These are phyloP conservation scores for Umbilicus rupestris DNA, from an alignment of 164 flowering plant species.

Conservation along the genomic window DNA sequence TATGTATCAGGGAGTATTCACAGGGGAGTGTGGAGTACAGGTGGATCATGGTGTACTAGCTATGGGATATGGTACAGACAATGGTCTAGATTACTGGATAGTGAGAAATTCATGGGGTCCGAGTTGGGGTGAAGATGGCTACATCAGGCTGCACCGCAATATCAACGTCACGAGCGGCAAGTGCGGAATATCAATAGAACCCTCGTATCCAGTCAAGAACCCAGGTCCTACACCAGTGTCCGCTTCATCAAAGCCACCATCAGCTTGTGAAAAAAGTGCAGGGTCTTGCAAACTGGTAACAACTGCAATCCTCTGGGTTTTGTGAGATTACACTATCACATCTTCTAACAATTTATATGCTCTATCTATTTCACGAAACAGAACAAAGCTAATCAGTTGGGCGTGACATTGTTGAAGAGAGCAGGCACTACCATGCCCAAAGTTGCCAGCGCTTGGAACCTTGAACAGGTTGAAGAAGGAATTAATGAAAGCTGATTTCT, in stretches of 20 bases:
- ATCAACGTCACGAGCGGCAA: slow-evolving; percentile 20
- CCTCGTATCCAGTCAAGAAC: slow-evolving; percentile 42
- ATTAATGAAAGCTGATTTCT: not conserved
- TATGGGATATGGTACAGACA: slow-evolving; percentile 37
- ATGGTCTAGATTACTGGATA: slow-evolving; percentile 38
- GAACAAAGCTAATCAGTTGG: slow-evolving; percentile 64
- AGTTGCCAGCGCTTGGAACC: not conserved
- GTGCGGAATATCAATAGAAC: slow-evolving; percentile 39
- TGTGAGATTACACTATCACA: not conserved
- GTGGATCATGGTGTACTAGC: slow-evolving; percentile 41
- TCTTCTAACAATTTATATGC: not conserved
- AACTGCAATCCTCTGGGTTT: not conserved
- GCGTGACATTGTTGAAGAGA: slow-evolving; percentile 50
- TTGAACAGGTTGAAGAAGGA: not conserved
- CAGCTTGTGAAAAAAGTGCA: slow-evolving; percentile 29
- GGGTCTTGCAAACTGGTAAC: slow-evolving; percentile 34
- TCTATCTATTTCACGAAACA: slow-evolving; percentile 20
- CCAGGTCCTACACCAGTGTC: slow-evolving; percentile 22
- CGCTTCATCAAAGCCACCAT: slow-evolving; percentile 15
- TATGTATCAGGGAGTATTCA: slow-evolving; percentile 33
- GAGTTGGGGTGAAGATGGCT: slow-evolving; percentile 40
- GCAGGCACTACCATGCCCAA: slow-evolving; percentile 40
- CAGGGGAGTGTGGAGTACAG: slow-evolving; percentile 32
- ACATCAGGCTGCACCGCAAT: slow-evolving; percentile 37
- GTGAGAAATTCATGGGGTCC: slow-evolving; percentile 52